These are phyloP conservation scores for Andrographis paniculata DNA, from an alignment of 305 asterid genomes.

Conservation along the genomic window DNA sequence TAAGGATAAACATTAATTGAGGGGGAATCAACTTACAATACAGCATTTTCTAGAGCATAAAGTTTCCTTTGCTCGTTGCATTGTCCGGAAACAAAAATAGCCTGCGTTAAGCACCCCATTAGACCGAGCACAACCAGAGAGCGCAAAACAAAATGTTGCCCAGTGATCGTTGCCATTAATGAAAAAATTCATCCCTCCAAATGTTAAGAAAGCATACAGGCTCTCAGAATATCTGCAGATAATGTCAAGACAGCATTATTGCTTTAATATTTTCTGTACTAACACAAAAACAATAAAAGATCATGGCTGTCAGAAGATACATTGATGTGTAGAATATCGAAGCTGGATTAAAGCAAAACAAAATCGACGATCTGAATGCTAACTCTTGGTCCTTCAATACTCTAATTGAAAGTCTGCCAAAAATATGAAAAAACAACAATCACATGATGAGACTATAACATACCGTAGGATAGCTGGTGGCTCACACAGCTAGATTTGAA, in stretches of 20 bases:
- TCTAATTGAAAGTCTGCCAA: constrained; percentile 62
- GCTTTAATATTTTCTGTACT: constrained; percentile 15
- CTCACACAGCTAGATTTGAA: too few species aligned
- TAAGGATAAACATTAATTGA: too few species aligned
- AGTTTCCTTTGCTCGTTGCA: constrained; percentile 49
- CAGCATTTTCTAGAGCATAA: constrained; percentile 32
- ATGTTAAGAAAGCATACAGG: constrained; percentile 65
- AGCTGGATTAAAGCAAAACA: constrained; percentile 97
- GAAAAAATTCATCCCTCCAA: constrained; percentile 70
- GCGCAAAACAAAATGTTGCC: constrained; percentile 68
- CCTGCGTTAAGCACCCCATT: constrained; percentile 90
- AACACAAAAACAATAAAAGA: constrained; percentile 8
- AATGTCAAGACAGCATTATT: constrained; percentile 13
- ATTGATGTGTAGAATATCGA: constrained; percentile 93
- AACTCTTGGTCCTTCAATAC: constrained; percentile 60
- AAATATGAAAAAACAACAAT: constrained; percentile 6
- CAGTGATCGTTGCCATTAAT: constrained; percentile 37
- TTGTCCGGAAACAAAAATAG: constrained; percentile 57
- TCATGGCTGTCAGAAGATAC: constrained; percentile 40
- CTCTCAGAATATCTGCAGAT: constrained; percentile 85
- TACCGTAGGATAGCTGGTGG: too few species aligned
- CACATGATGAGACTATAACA: not conserved
- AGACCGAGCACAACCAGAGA: constrained; percentile 82
- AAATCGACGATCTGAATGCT: constrained; percentile 73
- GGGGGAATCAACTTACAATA: constrained; percentile 40